Base-by-base conservation (phyloP, 2,329 filamentous ascomycete genomes). In the Arthrobotrys sinensis region DNA sequence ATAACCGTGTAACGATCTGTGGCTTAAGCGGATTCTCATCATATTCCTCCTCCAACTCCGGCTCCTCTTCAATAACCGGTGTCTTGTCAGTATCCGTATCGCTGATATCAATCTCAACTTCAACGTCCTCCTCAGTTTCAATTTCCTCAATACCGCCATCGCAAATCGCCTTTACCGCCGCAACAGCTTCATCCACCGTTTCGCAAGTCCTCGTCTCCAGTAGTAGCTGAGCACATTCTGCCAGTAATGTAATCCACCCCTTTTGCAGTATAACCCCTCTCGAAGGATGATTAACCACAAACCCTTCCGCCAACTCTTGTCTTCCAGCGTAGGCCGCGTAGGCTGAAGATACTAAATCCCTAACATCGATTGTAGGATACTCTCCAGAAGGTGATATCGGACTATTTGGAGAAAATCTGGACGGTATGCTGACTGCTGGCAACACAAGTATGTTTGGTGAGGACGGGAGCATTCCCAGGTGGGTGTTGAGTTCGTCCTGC, bases 371-470 rank as follows among this genome's bases (percentile, higher is more conserved):
- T 38, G 57, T 66, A 11, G 62, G 64, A 66, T 62, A 50, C 32
- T 72, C 76, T 16, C 75, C 68, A 66, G 55, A 52, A 8, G 76
- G 69, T 32, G 69, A 79, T 73, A 73, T 40, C 21, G 76, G 69
- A 34, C 67, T 72, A 12, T 70, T 71, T 32, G 63, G 65, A 21
- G 62, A 46, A 43, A 72, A 73, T 57, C 48, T 73, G 12, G 64
- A 60, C 2, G 68, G 68, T 52, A 79, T 73, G 46, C 21, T 57
- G 45, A 79, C 69, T 7, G 76, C 68, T 3, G 76, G 76, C 21
- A 79, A 57, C 16, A 79, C 69, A n/a, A 79, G 68, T n/a, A 79
- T 73, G 19, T 79, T 79, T 3, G 76, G 76, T 12, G 76, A 79
- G 14, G 76, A 79, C 1, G 76, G 76, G 16, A 79, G 68, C 68